Conservation (phyloP, 2,329 filamentous ascomycete genomes). For the Orbilia javanica region DNA sequence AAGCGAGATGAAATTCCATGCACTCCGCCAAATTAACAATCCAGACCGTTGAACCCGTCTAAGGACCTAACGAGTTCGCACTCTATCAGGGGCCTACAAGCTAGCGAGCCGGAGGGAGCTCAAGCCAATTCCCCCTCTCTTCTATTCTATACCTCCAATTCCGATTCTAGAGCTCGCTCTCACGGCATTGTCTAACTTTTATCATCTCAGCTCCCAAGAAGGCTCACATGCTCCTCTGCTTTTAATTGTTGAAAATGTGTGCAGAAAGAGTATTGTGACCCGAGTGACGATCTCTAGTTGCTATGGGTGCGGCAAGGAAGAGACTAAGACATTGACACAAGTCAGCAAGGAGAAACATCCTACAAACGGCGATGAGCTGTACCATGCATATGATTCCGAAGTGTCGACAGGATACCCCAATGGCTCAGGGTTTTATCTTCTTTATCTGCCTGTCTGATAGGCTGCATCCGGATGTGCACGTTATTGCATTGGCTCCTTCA, state of each 20-base stretch:
- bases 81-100: slow-evolving; percentile 11
- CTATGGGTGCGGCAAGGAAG: background rate
- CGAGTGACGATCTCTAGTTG: slow-evolving; percentile 36
- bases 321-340: slow-evolving; percentile 9
- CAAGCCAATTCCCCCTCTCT: slow-evolving; percentile 14
- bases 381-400: slow-evolving; percentile 14
- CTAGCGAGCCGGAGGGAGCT: slow-evolving; percentile 41
- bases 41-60: slow-evolving; percentile 10
- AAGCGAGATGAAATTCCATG: slow-evolving; percentile 17
- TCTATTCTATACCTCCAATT: slow-evolving; percentile 1
- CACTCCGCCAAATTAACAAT: background rate
- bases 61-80: slow-evolving; percentile 23
- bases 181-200: slow-evolving; percentile 34
- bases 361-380: background rate
- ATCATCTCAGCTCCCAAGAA: background rate
- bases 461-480: background rate
- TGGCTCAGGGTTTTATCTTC: background rate
- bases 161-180: slow-evolving; percentile 47
- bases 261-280: slow-evolving; percentile 39
- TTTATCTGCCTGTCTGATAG: slow-evolving; percentile 1
- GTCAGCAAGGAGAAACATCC: background rate
- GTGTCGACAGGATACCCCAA: slow-evolving; percentile 1
- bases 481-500: slow-evolving; percentile 46
- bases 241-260: background rate
- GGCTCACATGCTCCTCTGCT: slow-evolving; percentile 18